Conservation (phyloP, 768 basidiomycete genomes). For the Auricularia sp. region DNA sequence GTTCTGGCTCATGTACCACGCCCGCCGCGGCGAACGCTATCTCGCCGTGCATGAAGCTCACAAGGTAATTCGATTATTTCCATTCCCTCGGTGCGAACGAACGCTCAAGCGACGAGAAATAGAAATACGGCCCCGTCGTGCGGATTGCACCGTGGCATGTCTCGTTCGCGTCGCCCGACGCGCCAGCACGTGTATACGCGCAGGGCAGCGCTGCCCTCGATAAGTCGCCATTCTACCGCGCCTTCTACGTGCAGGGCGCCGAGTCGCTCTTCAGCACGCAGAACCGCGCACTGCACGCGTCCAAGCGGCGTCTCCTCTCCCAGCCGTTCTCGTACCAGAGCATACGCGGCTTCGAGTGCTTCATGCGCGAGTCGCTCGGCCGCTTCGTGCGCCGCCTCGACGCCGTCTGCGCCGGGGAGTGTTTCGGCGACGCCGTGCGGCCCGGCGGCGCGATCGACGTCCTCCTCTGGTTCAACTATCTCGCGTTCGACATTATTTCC, state of each 20-base stretch:
- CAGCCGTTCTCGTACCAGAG: conserved; percentile 19
- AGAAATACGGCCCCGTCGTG: conserved; percentile 23
- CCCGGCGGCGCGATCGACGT: conserved; percentile 14
- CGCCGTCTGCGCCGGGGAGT: not conserved
- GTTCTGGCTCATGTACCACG: conserved; percentile 25
- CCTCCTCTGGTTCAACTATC: conserved; percentile 24
- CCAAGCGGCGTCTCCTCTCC: conserved; percentile 22
- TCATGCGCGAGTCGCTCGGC: conserved; percentile 2
- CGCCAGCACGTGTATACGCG: conserved; percentile 20
- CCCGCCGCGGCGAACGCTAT: conserved; percentile 19
- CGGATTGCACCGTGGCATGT: conserved; percentile 25
- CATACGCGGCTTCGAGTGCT: conserved; percentile 3
- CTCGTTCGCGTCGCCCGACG: conserved; percentile 21
- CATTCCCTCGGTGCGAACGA: not conserved
- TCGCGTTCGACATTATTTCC: conserved; percentile 23
- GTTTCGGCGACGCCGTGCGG: conserved; percentile 10
- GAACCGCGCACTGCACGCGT: conserved; percentile 22
- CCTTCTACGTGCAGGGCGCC: conserved; percentile 16
- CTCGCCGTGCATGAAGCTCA: conserved; percentile 21
- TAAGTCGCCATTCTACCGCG: conserved; percentile 24
- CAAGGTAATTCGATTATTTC: conserved; percentile 11
- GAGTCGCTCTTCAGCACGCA: conserved; percentile 22
- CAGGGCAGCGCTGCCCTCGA: conserved; percentile 21
- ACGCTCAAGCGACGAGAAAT: no score
- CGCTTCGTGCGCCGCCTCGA: conserved; percentile 4